Evolutionary conservation across 2,329 filamentous ascomycete species (phyloP), one percentile per base, ranked within the genome.

Genomic region (Neophaeococcomyces aloes): DNA sequence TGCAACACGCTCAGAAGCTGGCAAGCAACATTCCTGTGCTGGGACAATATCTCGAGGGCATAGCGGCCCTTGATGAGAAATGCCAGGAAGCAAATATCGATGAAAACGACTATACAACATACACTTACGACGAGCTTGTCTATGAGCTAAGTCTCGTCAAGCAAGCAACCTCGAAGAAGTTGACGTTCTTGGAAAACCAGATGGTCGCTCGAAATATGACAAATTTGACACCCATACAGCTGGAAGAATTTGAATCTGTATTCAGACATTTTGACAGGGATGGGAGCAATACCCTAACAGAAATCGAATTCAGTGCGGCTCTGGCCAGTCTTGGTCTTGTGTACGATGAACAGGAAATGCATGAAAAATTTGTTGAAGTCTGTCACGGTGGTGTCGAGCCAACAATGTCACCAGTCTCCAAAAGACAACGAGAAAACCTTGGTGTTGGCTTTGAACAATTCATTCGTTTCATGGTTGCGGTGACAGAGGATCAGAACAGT

Each of bases 21-120:
- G 86, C 86, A 55, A 79, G 85, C 52, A 95, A 85, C 57, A 70
- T 98, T 10, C 76, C 85, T 7, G 89, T 89, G 2, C 73, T 98
- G n/a, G 87, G 95, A 56, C 78, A 84, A 48, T 98, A 93, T 60
- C 74, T 98, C 31, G 80, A 86, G 50, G 84, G 86, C 51, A 95
- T 98, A 59, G 84, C 79, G 11, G 78, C 78, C 8, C 75, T 96
- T 37, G 88, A 95, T 58, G 78, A 79, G 51, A 86, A 94, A 65
- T 98, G 91, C 61, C 76, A 81, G 48, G 89, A 96, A 68, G 91
- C 91, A 49, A 96, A 98, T 61, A 95, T 98, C 51, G 91, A 98
- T 64, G 91, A 98, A 59, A 98, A 98, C 64, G 91, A 98, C 68
- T 96, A 91, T 63, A 98, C 91, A n/a, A 96, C 89, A 7, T 96